Evolutionary conservation across 2,329 filamentous ascomycete species (phyloP), one percentile per base, ranked within the genome.

Genomic region (Exophiala bonariae): DNA sequence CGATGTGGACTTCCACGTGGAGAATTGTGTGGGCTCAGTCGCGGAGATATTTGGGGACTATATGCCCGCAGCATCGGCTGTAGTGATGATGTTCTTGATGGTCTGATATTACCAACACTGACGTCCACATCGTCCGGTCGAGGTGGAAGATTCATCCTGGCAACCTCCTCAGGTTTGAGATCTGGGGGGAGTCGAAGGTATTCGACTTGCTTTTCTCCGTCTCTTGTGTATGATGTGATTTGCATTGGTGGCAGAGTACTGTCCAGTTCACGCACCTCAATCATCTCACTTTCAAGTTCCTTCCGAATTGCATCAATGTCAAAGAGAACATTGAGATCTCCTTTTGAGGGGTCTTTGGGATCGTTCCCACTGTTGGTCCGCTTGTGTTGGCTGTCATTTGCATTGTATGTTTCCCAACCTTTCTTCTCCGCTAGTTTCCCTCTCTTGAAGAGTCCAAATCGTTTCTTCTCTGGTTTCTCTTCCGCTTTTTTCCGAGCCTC

Each of bases 341-440:
- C 16, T 62, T 62, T 61, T 80, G 80, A 35, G 65, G 66, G 14
- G 11, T 6, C 11, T 6, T 26, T 11, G 71, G 72, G 52, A 7
- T 55, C 50, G 14, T 14, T 35, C 17, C 9, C 11, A 40, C 49
- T 49, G 28, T 31, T 22, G 22, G 22, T 40, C 20, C 43, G 39
- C 32, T 45, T 49, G 43, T 57, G 37, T 11, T 17, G 18, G 16
- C 8, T 39, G 14, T 44, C 36, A 14, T 47, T 54, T 4, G 95
- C 87, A 63, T 96, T 86, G 65, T 96, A 96, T 7, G 89, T 89
- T 66, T 97, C 92, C 92, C 92, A 96, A 44, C 88, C 87, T 62
- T 90, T 62, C 69, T 90, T 91, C 63, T 90, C 79, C 1, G 78
- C 76, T 33, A 79, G 69, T 51, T 73, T 96, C 61, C 88, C 90